Percentiles rank a stretch among this genome's conserved stretches.
phyloP scores from a whole-genome alignment of 2,329 filamentous ascomycete species.

The Byssothecium circinans region DNA sequence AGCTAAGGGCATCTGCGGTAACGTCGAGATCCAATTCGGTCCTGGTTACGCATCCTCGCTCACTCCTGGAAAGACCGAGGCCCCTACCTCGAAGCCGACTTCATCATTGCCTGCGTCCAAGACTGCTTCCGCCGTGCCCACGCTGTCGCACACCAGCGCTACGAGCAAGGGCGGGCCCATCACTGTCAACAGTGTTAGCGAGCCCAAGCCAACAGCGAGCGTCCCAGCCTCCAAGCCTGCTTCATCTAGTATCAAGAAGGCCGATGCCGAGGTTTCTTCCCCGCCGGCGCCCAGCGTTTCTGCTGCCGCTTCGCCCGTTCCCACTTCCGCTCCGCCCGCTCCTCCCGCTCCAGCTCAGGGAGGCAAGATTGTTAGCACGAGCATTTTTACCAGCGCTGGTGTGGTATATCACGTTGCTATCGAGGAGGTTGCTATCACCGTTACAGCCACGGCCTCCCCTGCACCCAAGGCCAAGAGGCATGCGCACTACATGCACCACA shows the following conservation, averaged over 20 bases:
- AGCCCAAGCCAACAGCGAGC: background rate
- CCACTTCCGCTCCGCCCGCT: slow-evolving; percentile 26
- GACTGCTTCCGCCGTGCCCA: slow-evolving; percentile 31
- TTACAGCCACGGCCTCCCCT: slow-evolving; percentile 37
- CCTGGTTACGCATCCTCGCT: slow-evolving; percentile 45
- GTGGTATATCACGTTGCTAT: slow-evolving; percentile 50
- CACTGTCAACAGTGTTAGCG: slow-evolving; percentile 5
- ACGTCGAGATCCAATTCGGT: slow-evolving; percentile 53
- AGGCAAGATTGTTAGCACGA: slow-evolving; percentile 40
- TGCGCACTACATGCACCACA: slow-evolving; percentile 27
- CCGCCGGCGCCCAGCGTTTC: slow-evolving; percentile 6
- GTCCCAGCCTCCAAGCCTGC: background rate
- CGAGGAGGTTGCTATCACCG: slow-evolving; percentile 43
- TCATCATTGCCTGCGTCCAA: slow-evolving; percentile 15
- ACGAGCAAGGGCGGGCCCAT: background rate
- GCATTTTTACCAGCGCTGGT: slow-evolving; percentile 47
- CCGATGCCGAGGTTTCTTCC: background rate
- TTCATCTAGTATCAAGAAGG: slow-evolving; percentile 2
- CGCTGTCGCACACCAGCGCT: slow-evolving; percentile 38
- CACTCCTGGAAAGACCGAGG: slow-evolving; percentile 20
- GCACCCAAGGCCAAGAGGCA: slow-evolving; percentile 5
- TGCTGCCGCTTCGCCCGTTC: slow-evolving; percentile 19
- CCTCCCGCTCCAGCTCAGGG: slow-evolving; percentile 18
- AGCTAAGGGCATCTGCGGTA: slow-evolving; percentile 66
- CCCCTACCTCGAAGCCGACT: slow-evolving; percentile 25